Conservation (phyloP, 2,329 filamentous ascomycete species). For the Graphium sp. region DNA sequence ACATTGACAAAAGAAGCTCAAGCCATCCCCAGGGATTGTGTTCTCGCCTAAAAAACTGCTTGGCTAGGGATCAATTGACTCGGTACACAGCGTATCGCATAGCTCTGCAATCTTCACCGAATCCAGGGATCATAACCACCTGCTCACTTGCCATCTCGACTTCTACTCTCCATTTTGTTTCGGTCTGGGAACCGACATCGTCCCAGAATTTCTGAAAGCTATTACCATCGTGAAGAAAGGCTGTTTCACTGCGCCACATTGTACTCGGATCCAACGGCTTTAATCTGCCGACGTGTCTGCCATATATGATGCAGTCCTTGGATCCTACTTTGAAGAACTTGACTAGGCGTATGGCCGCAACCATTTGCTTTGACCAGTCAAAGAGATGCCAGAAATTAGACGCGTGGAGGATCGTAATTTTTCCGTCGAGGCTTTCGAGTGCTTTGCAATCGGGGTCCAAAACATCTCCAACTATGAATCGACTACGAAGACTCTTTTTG, state of each 20-base stretch:
- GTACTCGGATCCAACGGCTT: neutral
- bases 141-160: constrained; percentile 14
- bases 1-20: no score
- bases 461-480: constrained; percentile 33
- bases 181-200: constrained; percentile 28
- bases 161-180: constrained; percentile 29
- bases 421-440: constrained; percentile 17
- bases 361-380: constrained; percentile 26
- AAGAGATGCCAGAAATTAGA: constrained; percentile 33
- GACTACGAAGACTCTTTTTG: constrained; percentile 7
- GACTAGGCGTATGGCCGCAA: constrained; percentile 24
- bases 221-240: constrained; percentile 27
- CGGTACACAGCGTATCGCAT: constrained; percentile 8
- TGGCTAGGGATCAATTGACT: no score
- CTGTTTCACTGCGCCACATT: neutral
- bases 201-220: constrained; percentile 38
- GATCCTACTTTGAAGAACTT: constrained; percentile 25
- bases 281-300: constrained; percentile 26
- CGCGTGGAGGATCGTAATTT: constrained; percentile 29
- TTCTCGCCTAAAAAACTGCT: no score
- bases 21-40: no score
- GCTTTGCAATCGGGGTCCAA: constrained; percentile 20
- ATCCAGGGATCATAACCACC: constrained; percentile 6
- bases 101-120: constrained; percentile 6
- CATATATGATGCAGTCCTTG: constrained; percentile 28